These are phyloP conservation scores for Fusarium secorum DNA, from an alignment of 2,329 filamentous ascomycete species.

Conservation along the genomic window DNA sequence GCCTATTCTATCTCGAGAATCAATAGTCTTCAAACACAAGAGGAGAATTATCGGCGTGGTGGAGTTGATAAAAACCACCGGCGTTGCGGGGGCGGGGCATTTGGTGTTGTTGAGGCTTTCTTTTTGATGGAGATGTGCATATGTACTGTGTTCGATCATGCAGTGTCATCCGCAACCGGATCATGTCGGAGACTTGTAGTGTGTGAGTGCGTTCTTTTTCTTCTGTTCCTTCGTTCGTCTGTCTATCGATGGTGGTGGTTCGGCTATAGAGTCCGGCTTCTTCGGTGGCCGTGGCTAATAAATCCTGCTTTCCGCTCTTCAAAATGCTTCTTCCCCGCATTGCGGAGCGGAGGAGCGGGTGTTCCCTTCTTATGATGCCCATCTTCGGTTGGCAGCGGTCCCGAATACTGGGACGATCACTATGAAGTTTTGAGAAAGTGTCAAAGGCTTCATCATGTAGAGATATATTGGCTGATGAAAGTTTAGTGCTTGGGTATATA, in stretches of 20 bases:
- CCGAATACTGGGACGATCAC: background rate
- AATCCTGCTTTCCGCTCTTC: conserved; percentile 5
- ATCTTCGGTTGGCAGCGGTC: conserved; percentile 15
- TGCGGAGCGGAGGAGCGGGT: conserved; percentile 28
- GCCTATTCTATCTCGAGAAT: background rate
- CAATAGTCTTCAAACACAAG: background rate
- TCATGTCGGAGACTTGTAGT: conserved; percentile 16
- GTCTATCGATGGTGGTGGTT: background rate
- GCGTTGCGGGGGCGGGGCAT: conserved; percentile 36
- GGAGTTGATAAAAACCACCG: conserved; percentile 17
- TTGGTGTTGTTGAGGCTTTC: background rate
- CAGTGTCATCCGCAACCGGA: conserved; percentile 21
- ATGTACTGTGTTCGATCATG: conserved; percentile 27
- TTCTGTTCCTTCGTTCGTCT: background rate
- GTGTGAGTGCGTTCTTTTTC: background rate
- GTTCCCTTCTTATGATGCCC: conserved; percentile 13
- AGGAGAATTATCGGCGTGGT: conserved; percentile 25
- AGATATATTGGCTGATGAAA: background rate
- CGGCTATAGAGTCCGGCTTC: conserved; percentile 14
- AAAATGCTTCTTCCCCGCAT: conserved; percentile 24
- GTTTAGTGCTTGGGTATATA: background rate
- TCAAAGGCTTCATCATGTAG: background rate
- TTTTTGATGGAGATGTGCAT: conserved; percentile 9
- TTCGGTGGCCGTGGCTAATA: background rate
- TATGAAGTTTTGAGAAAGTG: background rate